phyloP scores from a whole-genome alignment of 768 basidiomycete genomes.

The Suillus discolor region DNA sequence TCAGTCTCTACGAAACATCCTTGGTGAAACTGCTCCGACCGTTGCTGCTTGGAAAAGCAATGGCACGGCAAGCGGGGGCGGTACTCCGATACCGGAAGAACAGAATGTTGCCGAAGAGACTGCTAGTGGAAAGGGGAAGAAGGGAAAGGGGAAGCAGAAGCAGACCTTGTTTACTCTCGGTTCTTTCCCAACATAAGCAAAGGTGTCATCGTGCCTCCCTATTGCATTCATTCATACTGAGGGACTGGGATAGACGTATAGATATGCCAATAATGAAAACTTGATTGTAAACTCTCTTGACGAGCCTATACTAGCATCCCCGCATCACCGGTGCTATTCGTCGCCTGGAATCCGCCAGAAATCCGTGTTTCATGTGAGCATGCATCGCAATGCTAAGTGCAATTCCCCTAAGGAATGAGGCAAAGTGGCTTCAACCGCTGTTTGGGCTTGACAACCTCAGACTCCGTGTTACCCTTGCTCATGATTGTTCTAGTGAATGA shows the following conservation, averaged over 20 bases:
- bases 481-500: neutral
- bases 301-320: neutral
- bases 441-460: neutral
- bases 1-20: slow-evolving; percentile 65
- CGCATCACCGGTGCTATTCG: neutral
- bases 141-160: slow-evolving; percentile 82
- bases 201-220: neutral
- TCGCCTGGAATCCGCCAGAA: neutral
- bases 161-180: slow-evolving; percentile 78
- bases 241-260: neutral
- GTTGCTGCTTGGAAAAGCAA: slow-evolving; percentile 29
- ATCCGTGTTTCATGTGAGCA: neutral
- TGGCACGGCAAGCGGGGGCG: slow-evolving; percentile 31
- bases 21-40: slow-evolving; percentile 47
- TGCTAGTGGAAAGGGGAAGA: slow-evolving; percentile 55
- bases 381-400: neutral
- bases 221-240: neutral
- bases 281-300: neutral
- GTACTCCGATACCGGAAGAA: slow-evolving; percentile 15
- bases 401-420: neutral
- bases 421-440: neutral
- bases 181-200: slow-evolving; percentile 41
- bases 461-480: neutral
- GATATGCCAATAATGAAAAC: neutral
- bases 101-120: slow-evolving; percentile 13